Base-by-base conservation (phyloP, 2,329 filamentous ascomycete genomes). In the Arthrinium phaeospermum region DNA sequence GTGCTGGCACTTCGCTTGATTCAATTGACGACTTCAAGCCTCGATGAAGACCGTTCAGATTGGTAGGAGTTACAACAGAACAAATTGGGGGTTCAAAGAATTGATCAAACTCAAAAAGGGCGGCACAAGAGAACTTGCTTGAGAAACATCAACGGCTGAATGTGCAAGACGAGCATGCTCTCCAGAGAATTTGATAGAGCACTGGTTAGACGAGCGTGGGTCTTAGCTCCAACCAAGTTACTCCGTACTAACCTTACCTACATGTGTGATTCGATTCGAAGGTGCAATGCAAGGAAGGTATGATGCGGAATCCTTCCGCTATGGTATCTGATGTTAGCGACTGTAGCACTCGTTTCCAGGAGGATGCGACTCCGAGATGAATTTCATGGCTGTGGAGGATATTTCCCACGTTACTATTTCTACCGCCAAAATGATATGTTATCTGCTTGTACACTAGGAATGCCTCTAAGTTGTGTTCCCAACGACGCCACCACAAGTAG, bases 241-340 rank as follows among this genome's bases (percentile, higher is more conserved):
- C 27, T 2, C 2, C 2, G 27, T 30, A 30, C 37, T 41, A 41
- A 41, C 37, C 6, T 41, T 41, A 10, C 37, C 8, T 41, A 10
- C 37, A 41, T 30, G 27, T 30, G 27, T 30, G 27, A 2, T 30
- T 30, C 27, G 37, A 41, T 41, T 41, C 1, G 37, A 10, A 41
- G 37, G 37, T 41, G 7, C 37, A 41, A 41, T 41, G 10, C 13
- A 41, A 12, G 34, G 22, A 61, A 12, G 16, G 12, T 61, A 13
- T 8, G 57, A n/a, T 41, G 19, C 57, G 57, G 34, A 64, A 64
- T n/a, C 34, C 57, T 64, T 64, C 57, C 57, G 57, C 57, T 41
- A 13, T 41, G 4, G 30, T 64, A 19, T 22, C 34, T n/a, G 30
- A n/a, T 37, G 34, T n/a, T 14, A 34, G 41, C 7, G 30, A 41